phyloP scores from a whole-genome alignment of 306 rosid species.

The Carpinus fangiana region DNA sequence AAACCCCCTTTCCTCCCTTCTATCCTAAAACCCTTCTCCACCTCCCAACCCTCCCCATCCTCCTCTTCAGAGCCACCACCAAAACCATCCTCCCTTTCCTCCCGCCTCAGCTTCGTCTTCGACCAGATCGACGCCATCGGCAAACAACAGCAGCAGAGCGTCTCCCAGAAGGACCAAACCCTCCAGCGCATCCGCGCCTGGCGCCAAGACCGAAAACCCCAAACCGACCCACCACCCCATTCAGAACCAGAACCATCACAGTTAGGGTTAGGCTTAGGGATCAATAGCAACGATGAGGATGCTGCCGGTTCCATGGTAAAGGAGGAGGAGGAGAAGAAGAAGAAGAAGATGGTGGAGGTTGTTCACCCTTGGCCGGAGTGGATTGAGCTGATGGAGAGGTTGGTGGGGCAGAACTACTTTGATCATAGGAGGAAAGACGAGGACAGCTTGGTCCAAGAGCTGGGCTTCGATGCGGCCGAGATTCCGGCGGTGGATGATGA shows the following conservation, averaged over 20 bases:
- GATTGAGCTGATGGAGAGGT: slow-evolving; percentile 86
- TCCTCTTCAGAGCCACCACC: slow-evolving; percentile 37
- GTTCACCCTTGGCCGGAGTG: slow-evolving; percentile 99
- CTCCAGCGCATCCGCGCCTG: slow-evolving; percentile 86
- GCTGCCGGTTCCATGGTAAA: slow-evolving; percentile 13
- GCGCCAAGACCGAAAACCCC: slow-evolving; percentile 65
- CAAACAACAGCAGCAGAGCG: slow-evolving; percentile 40
- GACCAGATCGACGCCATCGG: slow-evolving; percentile 94
- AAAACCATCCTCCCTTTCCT: slow-evolving; percentile 69
- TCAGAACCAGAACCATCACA: slow-evolving; percentile 13
- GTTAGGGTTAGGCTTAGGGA: slow-evolving; percentile 9
- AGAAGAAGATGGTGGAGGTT: slow-evolving; percentile 55
- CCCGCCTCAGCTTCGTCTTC: slow-evolving; percentile 84
- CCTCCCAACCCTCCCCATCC: slow-evolving; percentile 43
- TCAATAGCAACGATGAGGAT: neutral
- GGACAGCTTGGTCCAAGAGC: slow-evolving; percentile 62
- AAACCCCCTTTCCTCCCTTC: slow-evolving; percentile 24
- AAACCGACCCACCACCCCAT: slow-evolving; percentile 17
- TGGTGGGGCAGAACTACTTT: slow-evolving; percentile 89
- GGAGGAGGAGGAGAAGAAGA: slow-evolving; percentile 16
- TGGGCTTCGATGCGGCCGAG: slow-evolving; percentile 52
- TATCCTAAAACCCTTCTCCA: slow-evolving; percentile 46
- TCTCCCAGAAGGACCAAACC: slow-evolving; percentile 78
- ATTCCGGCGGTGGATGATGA: slow-evolving; percentile 22
- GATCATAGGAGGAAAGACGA: slow-evolving; percentile 80